Conservation (phyloP, 73 alveolate species). For the Urostyla sp. region DNA sequence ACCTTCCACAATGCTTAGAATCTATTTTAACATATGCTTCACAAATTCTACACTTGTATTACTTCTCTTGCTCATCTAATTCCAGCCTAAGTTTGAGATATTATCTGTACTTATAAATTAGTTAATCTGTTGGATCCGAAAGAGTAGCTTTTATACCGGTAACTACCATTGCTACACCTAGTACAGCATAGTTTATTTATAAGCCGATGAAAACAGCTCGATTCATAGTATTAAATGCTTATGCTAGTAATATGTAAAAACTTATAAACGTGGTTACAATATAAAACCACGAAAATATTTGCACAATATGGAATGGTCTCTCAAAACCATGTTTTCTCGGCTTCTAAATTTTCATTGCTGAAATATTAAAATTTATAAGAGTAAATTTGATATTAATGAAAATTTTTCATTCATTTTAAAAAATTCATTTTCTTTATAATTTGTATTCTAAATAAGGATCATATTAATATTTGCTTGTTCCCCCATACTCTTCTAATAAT, state of each 20-base stretch:
- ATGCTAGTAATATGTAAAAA: slow-evolving; percentile 40
- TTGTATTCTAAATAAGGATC: slow-evolving; percentile 40
- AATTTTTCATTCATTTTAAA: neutral
- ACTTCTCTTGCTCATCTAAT: neutral
- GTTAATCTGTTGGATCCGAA: slow-evolving; percentile 7
- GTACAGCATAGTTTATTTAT: neutral
- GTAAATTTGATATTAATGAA: neutral
- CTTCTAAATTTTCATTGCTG: neutral
- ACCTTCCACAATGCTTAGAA: slow-evolving; percentile 74
- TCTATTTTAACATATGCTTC: slow-evolving; percentile 43
- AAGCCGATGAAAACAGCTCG: neutral
- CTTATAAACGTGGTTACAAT: neutral
- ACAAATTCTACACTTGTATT: slow-evolving; percentile 51
- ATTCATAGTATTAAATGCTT: neutral
- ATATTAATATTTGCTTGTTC: slow-evolving; percentile 40
- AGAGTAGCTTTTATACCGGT: neutral
- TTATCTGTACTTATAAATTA: neutral
- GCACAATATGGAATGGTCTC: slow-evolving; percentile 18
- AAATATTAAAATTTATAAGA: neutral
- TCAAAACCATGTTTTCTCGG: slow-evolving; percentile 39
- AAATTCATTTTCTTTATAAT: neutral
- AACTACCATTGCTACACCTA: neutral
- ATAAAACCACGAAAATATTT: slow-evolving; percentile 10
- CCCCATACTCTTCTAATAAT: slow-evolving; percentile 69
- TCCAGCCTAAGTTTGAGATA: neutral